Conservation (phyloP, 805 yeast genomes). For the Isabelozyma heimii region DNA sequence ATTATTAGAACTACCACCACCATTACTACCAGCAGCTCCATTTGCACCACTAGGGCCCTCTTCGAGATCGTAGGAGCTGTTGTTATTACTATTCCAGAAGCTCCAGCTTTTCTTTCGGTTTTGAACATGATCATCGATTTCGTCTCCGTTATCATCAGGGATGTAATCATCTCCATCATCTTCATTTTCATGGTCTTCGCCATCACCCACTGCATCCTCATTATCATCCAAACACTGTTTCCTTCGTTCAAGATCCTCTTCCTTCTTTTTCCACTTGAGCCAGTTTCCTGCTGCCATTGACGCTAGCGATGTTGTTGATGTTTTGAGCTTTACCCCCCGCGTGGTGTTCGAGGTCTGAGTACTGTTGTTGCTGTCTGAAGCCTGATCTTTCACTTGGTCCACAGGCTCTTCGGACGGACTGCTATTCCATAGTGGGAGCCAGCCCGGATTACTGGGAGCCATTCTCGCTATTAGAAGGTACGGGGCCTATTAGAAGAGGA, state of each 20-base stretch:
- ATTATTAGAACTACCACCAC: neutral
- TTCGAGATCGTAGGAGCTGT: neutral
- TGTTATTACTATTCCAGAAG: conserved; percentile 28
- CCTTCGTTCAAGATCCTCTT: neutral
- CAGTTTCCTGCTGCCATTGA: conserved; percentile 24
- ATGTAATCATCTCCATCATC: conserved; percentile 18
- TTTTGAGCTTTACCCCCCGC: conserved; percentile 9
- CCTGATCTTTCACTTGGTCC: neutral
- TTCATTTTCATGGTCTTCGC: conserved; percentile 12
- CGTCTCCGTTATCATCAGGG: conserved; percentile 28
- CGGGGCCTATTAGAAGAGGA: too few species aligned
- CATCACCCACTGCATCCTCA: conserved; percentile 11
- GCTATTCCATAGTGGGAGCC: conserved; percentile 4
- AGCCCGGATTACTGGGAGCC: neutral
- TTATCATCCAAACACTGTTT: conserved; percentile 8
- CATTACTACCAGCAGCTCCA: too few species aligned
- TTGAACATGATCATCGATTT: conserved; percentile 28
- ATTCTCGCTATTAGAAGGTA: neutral
- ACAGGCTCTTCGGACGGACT: neutral
- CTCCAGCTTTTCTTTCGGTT: conserved; percentile 29
- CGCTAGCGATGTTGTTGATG: conserved; percentile 21
- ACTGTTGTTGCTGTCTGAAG: neutral
- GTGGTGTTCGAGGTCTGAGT: neutral
- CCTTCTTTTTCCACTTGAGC: conserved; percentile 21
- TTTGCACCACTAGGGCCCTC: neutral